Evolutionary conservation across 805 yeast species (phyloP), one percentile per base, ranked within the genome.

Genomic region (Wickerhamomyces silvicola): DNA sequence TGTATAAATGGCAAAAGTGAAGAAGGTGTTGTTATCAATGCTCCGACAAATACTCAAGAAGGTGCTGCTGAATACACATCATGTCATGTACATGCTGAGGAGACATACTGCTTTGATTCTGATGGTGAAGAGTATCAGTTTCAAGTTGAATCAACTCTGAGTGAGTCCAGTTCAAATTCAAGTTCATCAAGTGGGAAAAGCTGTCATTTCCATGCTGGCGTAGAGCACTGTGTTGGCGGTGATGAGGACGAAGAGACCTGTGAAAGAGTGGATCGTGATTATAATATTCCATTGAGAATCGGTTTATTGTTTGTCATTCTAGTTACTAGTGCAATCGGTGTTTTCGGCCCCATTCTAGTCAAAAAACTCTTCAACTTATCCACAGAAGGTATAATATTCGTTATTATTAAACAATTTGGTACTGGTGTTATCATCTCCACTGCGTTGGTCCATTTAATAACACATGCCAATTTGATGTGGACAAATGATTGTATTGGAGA

Each of bases 181-280:
- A 18, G 12, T 9, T 34, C 25, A 24, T 4, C 28, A 8, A 11
- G 21, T 16, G 41, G 41, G n/a, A 24, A 27, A 9, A 35, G 27
- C 19, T 44, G 48, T 35, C 48, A 44, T 29, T 44, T 42, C 40
- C 48, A 44, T 30, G 48, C 48, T 18, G 48, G 48, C 29, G 45
- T 44, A 15, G 46, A 44, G 20, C 48, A 44, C 22, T 44, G 48
- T 42, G 35, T 33, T 16, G 45, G 45, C 23, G 45, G 40, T 18
- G 31, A 34, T 12, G 31, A 30, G 5, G 20, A 19, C n/a, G 44
- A 35, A 17, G 16, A 32, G 9, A 28, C 42, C 7, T 44, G 48
- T 36, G 42, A 36, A 23, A 30, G 25, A 21, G 30, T 15, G 9
- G 40, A 38, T 16, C 32, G 41, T 22, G 38, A 41, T 19, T 43